Conservation (phyloP, 2,329 filamentous ascomycete genomes). For the Madurella fahalii region DNA sequence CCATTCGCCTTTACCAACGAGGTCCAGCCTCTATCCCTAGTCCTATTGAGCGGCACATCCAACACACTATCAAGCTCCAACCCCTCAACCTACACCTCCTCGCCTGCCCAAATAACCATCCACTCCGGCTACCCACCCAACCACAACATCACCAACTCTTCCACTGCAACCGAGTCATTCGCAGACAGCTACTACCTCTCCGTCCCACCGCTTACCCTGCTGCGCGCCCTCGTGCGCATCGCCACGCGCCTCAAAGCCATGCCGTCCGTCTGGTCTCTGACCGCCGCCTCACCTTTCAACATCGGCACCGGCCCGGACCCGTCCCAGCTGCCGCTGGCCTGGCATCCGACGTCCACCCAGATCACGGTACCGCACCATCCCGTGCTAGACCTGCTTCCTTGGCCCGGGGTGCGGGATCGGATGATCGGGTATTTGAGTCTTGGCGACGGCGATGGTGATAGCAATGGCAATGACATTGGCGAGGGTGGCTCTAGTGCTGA, state of each 20-base stretch:
- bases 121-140: too few species aligned
- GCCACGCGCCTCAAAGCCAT: slow-evolving; percentile 43
- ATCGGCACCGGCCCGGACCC: slow-evolving; percentile 31
- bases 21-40: too few species aligned
- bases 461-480: slow-evolving; percentile 28
- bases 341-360: slow-evolving; percentile 50
- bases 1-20: too few species aligned
- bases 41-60: too few species aligned
- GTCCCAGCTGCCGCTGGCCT: slow-evolving; percentile 39
- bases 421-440: slow-evolving; percentile 50
- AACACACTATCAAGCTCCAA: too few species aligned
- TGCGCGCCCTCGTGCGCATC: slow-evolving; percentile 45
- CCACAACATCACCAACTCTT: slow-evolving; percentile 17
- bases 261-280: slow-evolving; percentile 41
- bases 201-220: slow-evolving; percentile 44
- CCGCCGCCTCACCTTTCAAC: slow-evolving; percentile 45
- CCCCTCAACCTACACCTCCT: too few species aligned
- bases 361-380: slow-evolving; percentile 52
- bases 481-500: too few species aligned
- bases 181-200: slow-evolving; percentile 47
- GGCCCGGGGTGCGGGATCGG: slow-evolving; percentile 51
- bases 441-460: slow-evolving; percentile 42
- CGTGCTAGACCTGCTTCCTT: slow-evolving; percentile 54
- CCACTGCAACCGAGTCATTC: background rate
- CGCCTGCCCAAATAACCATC: background rate